These are phyloP conservation scores for Cladobotryum protrusum DNA, from an alignment of 2,329 filamentous ascomycete genomes.

Conservation along the genomic window DNA sequence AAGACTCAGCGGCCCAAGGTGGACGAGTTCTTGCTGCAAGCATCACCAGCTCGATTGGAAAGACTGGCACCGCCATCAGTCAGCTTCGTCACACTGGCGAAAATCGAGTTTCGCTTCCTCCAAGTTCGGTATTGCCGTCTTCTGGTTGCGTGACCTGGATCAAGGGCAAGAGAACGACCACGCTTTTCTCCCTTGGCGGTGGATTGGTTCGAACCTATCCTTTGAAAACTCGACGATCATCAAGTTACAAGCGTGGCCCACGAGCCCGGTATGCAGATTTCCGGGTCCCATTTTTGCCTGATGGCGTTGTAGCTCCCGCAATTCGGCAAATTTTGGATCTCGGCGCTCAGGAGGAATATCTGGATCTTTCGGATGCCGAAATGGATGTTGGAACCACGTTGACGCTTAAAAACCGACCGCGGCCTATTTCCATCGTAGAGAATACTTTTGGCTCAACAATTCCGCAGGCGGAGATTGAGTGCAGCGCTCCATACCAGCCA, in stretches of 20 bases:
- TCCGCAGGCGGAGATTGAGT: constrained; percentile 82
- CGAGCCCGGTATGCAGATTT: constrained; percentile 61
- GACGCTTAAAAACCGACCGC: constrained; percentile 39
- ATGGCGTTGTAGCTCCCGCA: constrained; percentile 50
- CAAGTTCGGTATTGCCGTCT: constrained; percentile 45
- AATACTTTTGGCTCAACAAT: constrained; percentile 56
- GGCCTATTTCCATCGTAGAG: constrained; percentile 28
- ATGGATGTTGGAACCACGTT: constrained; percentile 50
- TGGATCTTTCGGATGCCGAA: constrained; percentile 48
- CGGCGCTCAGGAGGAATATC: constrained; percentile 48
- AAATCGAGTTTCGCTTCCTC: constrained; percentile 65
- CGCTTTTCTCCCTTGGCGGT: constrained; percentile 58
- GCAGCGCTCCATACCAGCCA: constrained; percentile 89
- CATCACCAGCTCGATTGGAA: constrained; percentile 67
- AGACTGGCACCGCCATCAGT: constrained; percentile 63
- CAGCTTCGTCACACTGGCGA: constrained; percentile 69
- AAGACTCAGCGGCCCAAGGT: constrained; percentile 60
- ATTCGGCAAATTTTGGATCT: constrained; percentile 47
- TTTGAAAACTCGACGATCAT: constrained; percentile 48
- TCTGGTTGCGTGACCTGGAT: constrained; percentile 61
- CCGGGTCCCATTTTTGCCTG: constrained; percentile 57
- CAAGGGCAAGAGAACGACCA: constrained; percentile 54
- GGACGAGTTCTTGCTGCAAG: constrained; percentile 66
- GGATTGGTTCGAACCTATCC: constrained; percentile 62
- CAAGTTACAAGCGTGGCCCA: constrained; percentile 47